Evolutionary conservation across 78 protist species (phyloP).

Genomic region (Dictyostelium purpureum): DNA sequence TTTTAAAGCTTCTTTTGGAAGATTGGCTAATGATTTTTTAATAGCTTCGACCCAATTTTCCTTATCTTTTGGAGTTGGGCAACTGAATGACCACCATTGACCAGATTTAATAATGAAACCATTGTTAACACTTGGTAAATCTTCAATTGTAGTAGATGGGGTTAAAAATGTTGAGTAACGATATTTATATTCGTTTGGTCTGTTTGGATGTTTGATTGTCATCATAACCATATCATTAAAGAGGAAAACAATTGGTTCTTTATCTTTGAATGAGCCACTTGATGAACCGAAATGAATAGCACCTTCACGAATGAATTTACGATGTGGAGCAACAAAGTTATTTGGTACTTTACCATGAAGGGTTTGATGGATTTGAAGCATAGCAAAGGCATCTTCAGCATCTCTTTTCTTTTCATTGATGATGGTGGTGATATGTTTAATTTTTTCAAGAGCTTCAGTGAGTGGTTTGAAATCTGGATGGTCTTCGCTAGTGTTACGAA

Average conservation of each 20-base stretch:
- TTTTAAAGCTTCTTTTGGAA: slow-evolving; percentile 50
- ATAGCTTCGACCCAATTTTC: slow-evolving; percentile 24
- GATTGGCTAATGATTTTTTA: not conserved
- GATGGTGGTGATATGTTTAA: slow-evolving; percentile 22
- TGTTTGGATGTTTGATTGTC: slow-evolving; percentile 68
- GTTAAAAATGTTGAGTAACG: slow-evolving; percentile 24
- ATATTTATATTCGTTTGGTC: slow-evolving; percentile 58
- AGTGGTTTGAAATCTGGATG: slow-evolving; percentile 75
- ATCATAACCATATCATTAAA: slow-evolving; percentile 74
- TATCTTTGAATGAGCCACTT: slow-evolving; percentile 69
- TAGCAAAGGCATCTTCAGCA: slow-evolving; percentile 76
- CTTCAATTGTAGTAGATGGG: slow-evolving; percentile 29
- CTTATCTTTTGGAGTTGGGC: slow-evolving; percentile 45
- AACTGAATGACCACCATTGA: slow-evolving; percentile 59
- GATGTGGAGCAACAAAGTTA: slow-evolving; percentile 60
- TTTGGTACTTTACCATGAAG: slow-evolving; percentile 66
- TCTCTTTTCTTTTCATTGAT: slow-evolving; percentile 68
- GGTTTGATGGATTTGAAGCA: slow-evolving; percentile 53
- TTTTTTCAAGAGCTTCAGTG: slow-evolving; percentile 34
- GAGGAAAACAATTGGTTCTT: slow-evolving; percentile 69
- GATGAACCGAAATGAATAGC: slow-evolving; percentile 45
- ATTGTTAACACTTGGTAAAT: slow-evolving; percentile 40
- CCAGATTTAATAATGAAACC: slow-evolving; percentile 65
- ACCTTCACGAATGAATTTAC: slow-evolving; percentile 72
- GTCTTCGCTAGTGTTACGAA: slow-evolving; percentile 67